phyloP scores from a whole-genome alignment of 2,329 filamentous ascomycete genomes.

The Periconia sp. region DNA sequence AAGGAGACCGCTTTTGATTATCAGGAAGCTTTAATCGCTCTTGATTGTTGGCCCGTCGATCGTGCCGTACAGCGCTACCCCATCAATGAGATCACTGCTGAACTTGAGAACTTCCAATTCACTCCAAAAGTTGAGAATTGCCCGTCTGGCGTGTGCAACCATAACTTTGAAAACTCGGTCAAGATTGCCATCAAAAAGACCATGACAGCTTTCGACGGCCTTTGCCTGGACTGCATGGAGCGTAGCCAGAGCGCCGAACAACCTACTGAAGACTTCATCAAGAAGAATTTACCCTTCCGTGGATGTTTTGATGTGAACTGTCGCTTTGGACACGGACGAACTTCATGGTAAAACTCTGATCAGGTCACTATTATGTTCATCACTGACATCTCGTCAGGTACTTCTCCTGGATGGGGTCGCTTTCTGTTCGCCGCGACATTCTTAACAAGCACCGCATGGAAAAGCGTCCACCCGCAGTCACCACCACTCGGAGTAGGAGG shows the following conservation, averaged over 20 bases:
- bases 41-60: constrained; percentile 16
- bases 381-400: constrained; percentile 2
- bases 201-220: constrained; percentile 15
- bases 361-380: neutral
- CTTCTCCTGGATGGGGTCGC: constrained; percentile 17
- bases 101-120: constrained; percentile 15
- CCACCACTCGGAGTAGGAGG: neutral
- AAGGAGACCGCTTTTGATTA: constrained; percentile 21
- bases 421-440: constrained; percentile 10
- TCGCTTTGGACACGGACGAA: constrained; percentile 12
- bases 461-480: constrained; percentile 2
- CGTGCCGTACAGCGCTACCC: constrained; percentile 9
- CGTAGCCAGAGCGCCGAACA: constrained; percentile 11
- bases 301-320: constrained; percentile 18
- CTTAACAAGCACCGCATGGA: constrained; percentile 6
- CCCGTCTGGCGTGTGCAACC: constrained; percentile 10
- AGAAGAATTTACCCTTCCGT: constrained; percentile 13
- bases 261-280: constrained; percentile 9
- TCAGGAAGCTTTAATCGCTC: constrained; percentile 10
- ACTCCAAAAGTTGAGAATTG: constrained; percentile 8
- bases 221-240: constrained; percentile 21
- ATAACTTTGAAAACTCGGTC: constrained; percentile 15
- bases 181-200: constrained; percentile 13
- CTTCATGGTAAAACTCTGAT: constrained; percentile 10
- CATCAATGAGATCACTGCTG: constrained; percentile 11